Evolutionary conservation across 345 rosid species (phyloP), one percentile per base, ranked within the genome.

Genomic region (Geranium rotundifolium): DNA sequence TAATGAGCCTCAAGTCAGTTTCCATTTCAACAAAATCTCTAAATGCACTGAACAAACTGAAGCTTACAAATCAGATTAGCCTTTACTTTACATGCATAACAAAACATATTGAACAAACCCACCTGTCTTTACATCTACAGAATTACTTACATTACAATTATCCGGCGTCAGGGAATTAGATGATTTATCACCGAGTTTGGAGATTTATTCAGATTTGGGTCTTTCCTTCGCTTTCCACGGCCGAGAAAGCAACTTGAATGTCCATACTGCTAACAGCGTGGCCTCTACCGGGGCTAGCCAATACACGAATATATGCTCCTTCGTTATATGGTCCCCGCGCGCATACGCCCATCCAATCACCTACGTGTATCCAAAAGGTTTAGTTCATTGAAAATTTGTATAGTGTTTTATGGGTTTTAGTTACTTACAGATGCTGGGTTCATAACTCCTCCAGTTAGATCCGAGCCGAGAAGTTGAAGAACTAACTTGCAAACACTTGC

Each of bases 301-400:
- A 57, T 90, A 88, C 49, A 90, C 97, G 63, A 88, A 73, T 59
- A 88, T 72, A 60, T 95, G 99, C 80, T 95, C 97, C 81, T 85
- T 90, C 3, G 95, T 82, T 66, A 88, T 82, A 66, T 95, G 97
- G 68, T 90, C 89, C 61, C 95, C 89, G 1, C 88, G 83, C 19
- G 96, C 97, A 75, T 86, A 88, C 17, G 99, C 97, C 99, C 99
- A 90, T 73, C 99, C 99, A 87, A 90, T 82, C 61, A 84, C 97
- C 99, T 88, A 62, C 64, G 77, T 16, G 41, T 19, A 54, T 69
- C 57, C 12, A 63, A 63, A 72, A 2, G 13, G 14, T 4, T 41
- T 41, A 41, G 50, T 41, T 41, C 50, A 54, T 69, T 55, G 10
- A 61, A 63, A 72, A 1, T 6, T 19, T 63, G 14, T 41, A 5